Evolutionary conservation across 202 grass and related monocot genomes (phyloP).

Genomic region (Panicum virgatum): DNA sequence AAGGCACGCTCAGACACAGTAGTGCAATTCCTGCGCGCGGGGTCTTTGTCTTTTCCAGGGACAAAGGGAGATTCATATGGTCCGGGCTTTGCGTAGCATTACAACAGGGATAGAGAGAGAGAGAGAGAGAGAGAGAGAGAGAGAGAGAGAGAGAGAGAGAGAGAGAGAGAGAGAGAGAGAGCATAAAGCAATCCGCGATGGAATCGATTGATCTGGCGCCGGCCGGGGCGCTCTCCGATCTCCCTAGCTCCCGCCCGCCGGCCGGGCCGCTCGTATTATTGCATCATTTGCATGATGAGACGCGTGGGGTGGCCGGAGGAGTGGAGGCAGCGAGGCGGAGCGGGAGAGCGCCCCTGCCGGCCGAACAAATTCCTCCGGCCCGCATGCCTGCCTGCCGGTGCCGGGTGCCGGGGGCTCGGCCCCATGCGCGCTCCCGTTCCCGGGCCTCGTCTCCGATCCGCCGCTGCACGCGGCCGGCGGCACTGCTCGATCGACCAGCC

Average conservation of each 20-base stretch:
- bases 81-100: slow-evolving; percentile 46
- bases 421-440: neutral
- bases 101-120: slow-evolving; percentile 8
- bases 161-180: neutral
- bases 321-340: neutral
- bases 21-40: too few relatives aligned
- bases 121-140: too few relatives aligned
- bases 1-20: too few relatives aligned
- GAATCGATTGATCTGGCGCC: slow-evolving; percentile 12
- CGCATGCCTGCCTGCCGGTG: neutral
- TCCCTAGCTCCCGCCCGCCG: neutral
- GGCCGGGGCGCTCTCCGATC: neutral
- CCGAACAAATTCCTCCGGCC: slow-evolving; percentile 3
- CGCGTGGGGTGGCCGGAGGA: slow-evolving; percentile 6
- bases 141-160: too few relatives aligned
- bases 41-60: neutral
- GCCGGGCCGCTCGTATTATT: slow-evolving; percentile 19
- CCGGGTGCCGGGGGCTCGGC: neutral
- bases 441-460: neutral
- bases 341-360: too few relatives aligned
- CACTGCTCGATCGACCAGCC: neutral
- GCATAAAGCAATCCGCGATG: neutral
- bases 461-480: neutral
- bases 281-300: slow-evolving; percentile 59
- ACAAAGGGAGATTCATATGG: slow-evolving; percentile 37